These are phyloP conservation scores for Penicillium angulare DNA, from an alignment of 495 filamentous ascomycete species.

Conservation along the genomic window DNA sequence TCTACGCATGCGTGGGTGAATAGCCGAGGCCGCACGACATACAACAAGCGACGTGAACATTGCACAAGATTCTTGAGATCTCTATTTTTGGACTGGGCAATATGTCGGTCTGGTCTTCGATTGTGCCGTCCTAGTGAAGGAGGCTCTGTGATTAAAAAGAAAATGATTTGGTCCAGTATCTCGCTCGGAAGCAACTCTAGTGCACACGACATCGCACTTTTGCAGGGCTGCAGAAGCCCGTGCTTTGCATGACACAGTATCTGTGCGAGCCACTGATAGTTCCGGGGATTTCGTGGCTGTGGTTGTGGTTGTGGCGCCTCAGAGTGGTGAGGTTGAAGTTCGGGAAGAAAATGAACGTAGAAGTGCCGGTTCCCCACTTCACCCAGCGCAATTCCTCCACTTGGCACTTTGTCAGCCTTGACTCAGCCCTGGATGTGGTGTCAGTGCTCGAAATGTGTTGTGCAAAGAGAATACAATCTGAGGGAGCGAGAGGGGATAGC, in stretches of 20 bases:
- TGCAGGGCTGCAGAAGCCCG: neutral
- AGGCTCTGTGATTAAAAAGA: slow-evolving; percentile 22
- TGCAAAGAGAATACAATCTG: neutral
- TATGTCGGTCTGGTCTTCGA: slow-evolving; percentile 18
- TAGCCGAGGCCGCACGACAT: slow-evolving; percentile 32
- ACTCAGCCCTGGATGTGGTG: slow-evolving; percentile 24
- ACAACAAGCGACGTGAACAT: slow-evolving; percentile 24
- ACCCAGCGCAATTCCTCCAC: slow-evolving; percentile 11
- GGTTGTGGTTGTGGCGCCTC: neutral
- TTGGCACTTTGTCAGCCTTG: slow-evolving; percentile 23
- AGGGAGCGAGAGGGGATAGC: too few species aligned
- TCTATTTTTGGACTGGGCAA: slow-evolving; percentile 20
- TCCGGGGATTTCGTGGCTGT: neutral
- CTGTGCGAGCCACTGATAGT: too few species aligned
- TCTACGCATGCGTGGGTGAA: slow-evolving; percentile 35
- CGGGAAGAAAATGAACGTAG: slow-evolving; percentile 15
- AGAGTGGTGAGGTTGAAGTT: slow-evolving; percentile 1
- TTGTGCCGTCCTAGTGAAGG: slow-evolving; percentile 29
- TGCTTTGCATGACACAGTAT: slow-evolving; percentile 1
- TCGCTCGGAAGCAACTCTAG: slow-evolving; percentile 37
- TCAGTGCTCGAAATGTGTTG: neutral
- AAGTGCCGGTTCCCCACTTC: slow-evolving; percentile 27
- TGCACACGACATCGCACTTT: slow-evolving; percentile 17
- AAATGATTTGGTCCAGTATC: slow-evolving; percentile 40
- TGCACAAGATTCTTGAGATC: slow-evolving; percentile 36